phyloP scores from a whole-genome alignment of 306 rosid species.

The Spatholobus suberectus region DNA sequence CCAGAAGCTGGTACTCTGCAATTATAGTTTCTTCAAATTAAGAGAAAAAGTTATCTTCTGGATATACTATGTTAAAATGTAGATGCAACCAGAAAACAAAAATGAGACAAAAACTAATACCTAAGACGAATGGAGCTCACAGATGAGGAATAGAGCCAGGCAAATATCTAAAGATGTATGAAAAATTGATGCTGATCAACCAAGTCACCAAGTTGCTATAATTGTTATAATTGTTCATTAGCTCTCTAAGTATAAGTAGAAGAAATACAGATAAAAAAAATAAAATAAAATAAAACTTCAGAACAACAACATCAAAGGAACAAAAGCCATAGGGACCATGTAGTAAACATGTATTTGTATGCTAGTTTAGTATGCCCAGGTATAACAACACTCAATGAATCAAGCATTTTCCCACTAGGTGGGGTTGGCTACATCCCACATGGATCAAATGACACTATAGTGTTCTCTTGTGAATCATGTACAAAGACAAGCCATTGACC shows the following conservation, averaged over 20 bases:
- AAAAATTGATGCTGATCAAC: background rate
- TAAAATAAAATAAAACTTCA: too few species aligned
- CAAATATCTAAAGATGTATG: background rate
- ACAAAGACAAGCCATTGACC: background rate
- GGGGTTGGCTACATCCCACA: background rate
- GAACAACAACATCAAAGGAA: conserved; percentile 19
- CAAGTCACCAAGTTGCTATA: background rate
- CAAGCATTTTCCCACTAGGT: background rate
- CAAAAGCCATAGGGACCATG: too few species aligned
- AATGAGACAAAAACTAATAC: background rate
- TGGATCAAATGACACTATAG: background rate
- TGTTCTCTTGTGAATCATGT: background rate
- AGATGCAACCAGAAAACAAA: conserved; percentile 25
- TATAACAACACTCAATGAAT: background rate
- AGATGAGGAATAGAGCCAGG: background rate
- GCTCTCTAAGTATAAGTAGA: background rate
- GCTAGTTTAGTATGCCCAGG: background rate
- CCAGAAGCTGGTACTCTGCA: background rate
- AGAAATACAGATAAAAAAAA: background rate
- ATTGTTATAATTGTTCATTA: background rate
- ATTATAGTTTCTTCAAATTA: background rate
- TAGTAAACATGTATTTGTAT: background rate
- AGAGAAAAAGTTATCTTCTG: background rate
- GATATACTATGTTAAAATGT: background rate
- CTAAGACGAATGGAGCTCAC: conserved; percentile 13